phyloP scores from a whole-genome alignment of 2,329 filamentous ascomycete species.

The Xylaria sp. region DNA sequence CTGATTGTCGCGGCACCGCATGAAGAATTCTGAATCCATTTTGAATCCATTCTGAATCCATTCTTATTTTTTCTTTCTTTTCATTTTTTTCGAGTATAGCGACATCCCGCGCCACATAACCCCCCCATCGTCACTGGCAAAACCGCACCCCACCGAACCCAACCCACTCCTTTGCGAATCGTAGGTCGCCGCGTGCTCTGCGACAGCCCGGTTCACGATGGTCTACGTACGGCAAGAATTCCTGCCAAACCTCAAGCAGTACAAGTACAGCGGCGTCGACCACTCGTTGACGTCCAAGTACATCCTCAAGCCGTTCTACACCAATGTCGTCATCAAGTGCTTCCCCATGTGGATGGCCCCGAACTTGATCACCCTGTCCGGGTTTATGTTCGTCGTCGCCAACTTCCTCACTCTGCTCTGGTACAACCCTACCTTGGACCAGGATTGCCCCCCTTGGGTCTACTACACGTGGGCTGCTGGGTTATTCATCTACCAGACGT shows the following conservation, averaged over 20 bases:
- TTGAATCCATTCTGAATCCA: too few relatives aligned
- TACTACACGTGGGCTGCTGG: constrained; percentile 91
- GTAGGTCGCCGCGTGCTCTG: background rate
- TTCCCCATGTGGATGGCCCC: constrained; percentile 96
- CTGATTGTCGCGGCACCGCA: background rate
- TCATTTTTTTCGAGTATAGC: too few relatives aligned
- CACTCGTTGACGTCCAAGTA: constrained; percentile 89
- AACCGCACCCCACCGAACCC: background rate
- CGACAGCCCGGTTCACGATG: constrained; percentile 59
- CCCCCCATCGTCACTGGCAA: too few relatives aligned
- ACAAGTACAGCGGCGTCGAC: constrained; percentile 95
- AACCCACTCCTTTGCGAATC: background rate
- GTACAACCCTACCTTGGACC: constrained; percentile 93
- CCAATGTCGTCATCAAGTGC: constrained; percentile 87
- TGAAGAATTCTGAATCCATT: too few relatives aligned
- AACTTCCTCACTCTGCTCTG: constrained; percentile 93
- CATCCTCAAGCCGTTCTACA: constrained; percentile 97
- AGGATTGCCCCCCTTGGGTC: constrained; percentile 93
- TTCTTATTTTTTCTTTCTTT: too few relatives aligned
- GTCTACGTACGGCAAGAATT: constrained; percentile 94
- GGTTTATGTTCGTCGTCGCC: constrained; percentile 85
- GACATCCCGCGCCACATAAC: too few relatives aligned
- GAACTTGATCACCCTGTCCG: constrained; percentile 85
- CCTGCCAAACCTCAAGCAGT: constrained; percentile 85
- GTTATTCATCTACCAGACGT: constrained; percentile 95